Base-by-base conservation (phyloP, 768 basidiomycete genomes). In the Lactifluus volemus region DNA sequence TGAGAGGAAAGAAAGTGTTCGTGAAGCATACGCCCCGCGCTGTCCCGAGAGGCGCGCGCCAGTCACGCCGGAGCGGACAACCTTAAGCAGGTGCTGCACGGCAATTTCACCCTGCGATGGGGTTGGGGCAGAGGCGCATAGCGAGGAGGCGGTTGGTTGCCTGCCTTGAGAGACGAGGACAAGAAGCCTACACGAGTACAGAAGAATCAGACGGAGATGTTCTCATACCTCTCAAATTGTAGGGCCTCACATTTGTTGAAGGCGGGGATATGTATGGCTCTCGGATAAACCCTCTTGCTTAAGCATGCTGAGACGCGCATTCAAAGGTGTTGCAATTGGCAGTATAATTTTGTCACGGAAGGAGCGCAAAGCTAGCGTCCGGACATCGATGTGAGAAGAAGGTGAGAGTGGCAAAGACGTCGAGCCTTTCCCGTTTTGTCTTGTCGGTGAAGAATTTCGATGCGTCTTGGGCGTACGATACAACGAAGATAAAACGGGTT, bases 341-440 rank as follows among this genome's bases (percentile, higher is more conserved):
- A 89, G 75, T 39, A 92, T 82, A 59, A 92, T 83, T 58, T 80
- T 81, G 73, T 93, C 90, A 32, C 91, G 82, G 70, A 93, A 93
- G 8, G 86, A 82, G 45, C 83, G 80, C 29, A 93, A 77, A 6
- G 89, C 87, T n/a, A 92, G 79, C 6, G 83, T 83, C 34, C 91
- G 84, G 29, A 92, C 89, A 64, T 93, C 91, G 55, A 93, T 89
- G 39, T 81, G 82, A 15, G 80, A 75, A 0, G 78, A 69, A 21
- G 81, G 47, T 57, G 67, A 70, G 60, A 68, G 73, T 21, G 63
- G 73, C 71, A 29, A 73, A 9, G 61, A 73, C 19, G 75, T 71
- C 10, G 80, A 75, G 6, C 73, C 65, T 66, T 81, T 84, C 32
- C 73, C 71, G 41, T 72, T 74, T 68, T 83, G 83, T 17, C 83